Evolutionary conservation across 441 rosid genomes (phyloP), one percentile per base, ranked within the genome.

Genomic region (Euphorbia corollata): DNA sequence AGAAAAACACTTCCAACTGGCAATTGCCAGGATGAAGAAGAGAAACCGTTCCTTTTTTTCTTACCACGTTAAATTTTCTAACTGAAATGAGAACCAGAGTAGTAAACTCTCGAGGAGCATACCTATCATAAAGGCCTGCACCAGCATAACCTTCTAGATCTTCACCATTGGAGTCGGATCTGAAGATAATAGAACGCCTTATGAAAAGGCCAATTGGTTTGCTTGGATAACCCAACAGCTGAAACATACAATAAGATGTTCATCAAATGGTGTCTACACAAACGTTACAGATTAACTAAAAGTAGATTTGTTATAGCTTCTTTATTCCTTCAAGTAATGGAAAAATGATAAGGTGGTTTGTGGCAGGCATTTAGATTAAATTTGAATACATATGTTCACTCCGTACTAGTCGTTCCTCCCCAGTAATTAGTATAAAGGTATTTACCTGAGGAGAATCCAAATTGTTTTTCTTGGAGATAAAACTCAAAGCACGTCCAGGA

Each of bases 51-150:
- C n/a, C n/a, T n/a, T n/a, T n/a, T n/a, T n/a, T n/a, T n/a, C n/a
- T n/a, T n/a, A n/a, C n/a, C n/a, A n/a, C n/a, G n/a, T n/a, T n/a
- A n/a, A n/a, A n/a, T n/a, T n/a, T n/a, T n/a, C n/a, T n/a, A n/a
- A n/a, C n/a, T n/a, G n/a, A n/a, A n/a, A n/a, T n/a, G n/a, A n/a
- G n/a, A n/a, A 34, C 47, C 64, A 27, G 8, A 36, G 41, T 36
- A 36, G 41, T 12, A 12, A 43, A 32, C 13, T 60, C 24, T 45
- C 9, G 11, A 38, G 30, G 30, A 66, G 19, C 68, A 84, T 86
- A 94, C 99, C 99, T 94, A 73, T 94, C 99, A 56, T 94, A 94
- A 72, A 94, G 97, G 54, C 99, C 99, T 58, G 99, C 99, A 74
- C 99, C 99, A 47, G 99, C 99, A 80, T 94, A 94, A 53, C 99